phyloP scores from a whole-genome alignment of 176 grass and related monocot genomes.

The Rhipidocladum racemiflorum region DNA sequence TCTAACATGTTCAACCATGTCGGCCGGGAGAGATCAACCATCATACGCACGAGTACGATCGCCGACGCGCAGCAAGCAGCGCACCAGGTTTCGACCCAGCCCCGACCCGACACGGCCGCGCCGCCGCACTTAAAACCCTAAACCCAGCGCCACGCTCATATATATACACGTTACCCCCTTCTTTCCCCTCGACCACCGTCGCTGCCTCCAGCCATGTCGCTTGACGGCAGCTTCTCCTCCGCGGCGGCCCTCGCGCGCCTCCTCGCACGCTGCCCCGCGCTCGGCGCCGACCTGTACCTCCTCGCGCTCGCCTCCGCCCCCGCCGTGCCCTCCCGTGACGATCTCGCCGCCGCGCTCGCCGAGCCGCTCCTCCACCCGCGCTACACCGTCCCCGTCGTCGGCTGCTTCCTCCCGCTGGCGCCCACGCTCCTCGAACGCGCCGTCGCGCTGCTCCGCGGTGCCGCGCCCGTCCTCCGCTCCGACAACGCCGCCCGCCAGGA shows the following conservation, averaged over 20 bases:
- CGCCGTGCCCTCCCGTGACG: conserved; percentile 35
- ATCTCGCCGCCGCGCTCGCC: conserved; percentile 58
- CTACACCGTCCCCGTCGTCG: conserved; percentile 73
- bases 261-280: conserved; percentile 55
- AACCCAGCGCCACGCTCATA: conserved; percentile 18
- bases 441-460: conserved; percentile 50
- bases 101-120: not conserved
- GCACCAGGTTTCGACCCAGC: no score
- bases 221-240: conserved; percentile 70
- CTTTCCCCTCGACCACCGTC: not conserved
- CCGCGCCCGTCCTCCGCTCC: conserved; percentile 30
- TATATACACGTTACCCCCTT: not conserved
- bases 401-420: conserved; percentile 79
- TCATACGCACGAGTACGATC: no score
- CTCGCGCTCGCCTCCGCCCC: conserved; percentile 32
- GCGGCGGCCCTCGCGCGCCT: conserved; percentile 53
- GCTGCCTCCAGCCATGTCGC: conserved; percentile 49
- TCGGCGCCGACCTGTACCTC: conserved; percentile 46
- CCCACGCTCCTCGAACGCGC: conserved; percentile 40
- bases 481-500: conserved; percentile 33
- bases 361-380: conserved; percentile 79
- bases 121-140: conserved; percentile 70
- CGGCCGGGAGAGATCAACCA: no score
- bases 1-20: no score
- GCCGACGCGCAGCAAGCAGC: not conserved